These are phyloP conservation scores for Rhododendron griersonianum DNA, from an alignment of 148 eudicot genomes.

Conservation along the genomic window DNA sequence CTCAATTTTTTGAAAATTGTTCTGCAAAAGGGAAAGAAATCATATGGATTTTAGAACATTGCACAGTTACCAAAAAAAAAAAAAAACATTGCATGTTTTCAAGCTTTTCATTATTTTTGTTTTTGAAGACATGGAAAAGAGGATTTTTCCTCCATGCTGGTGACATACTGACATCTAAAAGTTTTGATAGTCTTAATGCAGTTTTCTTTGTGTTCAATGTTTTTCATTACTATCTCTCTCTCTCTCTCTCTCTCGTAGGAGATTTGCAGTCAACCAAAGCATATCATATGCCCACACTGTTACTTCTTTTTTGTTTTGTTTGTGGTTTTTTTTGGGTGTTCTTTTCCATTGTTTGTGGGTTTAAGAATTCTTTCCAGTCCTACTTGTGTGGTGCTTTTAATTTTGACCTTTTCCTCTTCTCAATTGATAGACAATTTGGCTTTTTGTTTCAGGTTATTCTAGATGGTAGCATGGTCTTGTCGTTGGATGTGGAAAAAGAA, in stretches of 20 bases:
- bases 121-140: background rate
- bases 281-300: slow-evolving; percentile 23
- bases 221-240: background rate
- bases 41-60: background rate
- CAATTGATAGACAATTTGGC: no score
- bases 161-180: background rate
- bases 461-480: no score
- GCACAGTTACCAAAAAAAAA: background rate
- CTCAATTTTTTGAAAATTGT: background rate
- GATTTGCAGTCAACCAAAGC: slow-evolving; percentile 73
- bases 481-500: no score
- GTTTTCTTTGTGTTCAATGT: background rate
- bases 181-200: background rate
- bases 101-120: background rate
- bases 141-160: background rate
- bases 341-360: no score
- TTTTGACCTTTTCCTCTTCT: no score
- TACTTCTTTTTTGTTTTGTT: no score
- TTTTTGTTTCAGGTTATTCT: no score
- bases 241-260: slow-evolving; percentile 32
- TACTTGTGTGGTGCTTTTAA: no score
- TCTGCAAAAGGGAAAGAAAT: background rate
- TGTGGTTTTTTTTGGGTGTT: no score
- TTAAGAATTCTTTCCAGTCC: no score
- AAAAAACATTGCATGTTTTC: background rate